phyloP scores from a whole-genome alignment of 1,284 basidiomycete genomes.

The Ceratobasidium papillatum region DNA sequence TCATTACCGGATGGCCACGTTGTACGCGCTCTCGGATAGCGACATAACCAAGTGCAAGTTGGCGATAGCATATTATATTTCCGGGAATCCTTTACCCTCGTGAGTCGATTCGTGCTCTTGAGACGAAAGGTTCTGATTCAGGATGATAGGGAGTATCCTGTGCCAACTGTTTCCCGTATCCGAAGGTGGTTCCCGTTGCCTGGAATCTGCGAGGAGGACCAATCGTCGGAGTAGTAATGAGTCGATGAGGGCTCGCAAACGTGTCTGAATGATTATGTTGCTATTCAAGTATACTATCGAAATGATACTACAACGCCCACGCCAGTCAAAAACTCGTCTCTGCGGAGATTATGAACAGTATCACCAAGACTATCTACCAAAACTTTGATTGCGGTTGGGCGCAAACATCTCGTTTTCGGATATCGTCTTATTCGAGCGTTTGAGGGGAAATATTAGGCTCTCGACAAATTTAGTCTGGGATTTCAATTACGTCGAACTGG shows the following conservation, averaged over 20 bases:
- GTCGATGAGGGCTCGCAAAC: too few species aligned
- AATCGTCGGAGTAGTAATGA: not conserved
- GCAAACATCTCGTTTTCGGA: constrained; percentile 37
- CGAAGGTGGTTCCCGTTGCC: not conserved
- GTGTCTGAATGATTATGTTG: too few species aligned
- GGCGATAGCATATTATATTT: not conserved
- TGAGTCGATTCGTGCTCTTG: not conserved
- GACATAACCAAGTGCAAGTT: not conserved
- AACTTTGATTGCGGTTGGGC: constrained; percentile 25
- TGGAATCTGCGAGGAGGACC: not conserved
- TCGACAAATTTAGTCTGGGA: too few species aligned
- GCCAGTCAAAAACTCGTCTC: not conserved
- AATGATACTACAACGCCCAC: constrained; percentile 10
- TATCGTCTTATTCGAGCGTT: constrained; percentile 14
- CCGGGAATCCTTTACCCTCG: not conserved
- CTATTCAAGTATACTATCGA: too few species aligned
- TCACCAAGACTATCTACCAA: constrained; percentile 35
- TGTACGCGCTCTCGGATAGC: not conserved
- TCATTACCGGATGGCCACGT: not conserved
- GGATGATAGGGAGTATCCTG: not conserved
- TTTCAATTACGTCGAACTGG: too few species aligned
- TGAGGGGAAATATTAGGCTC: constrained; percentile 37
- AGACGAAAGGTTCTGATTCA: not conserved
- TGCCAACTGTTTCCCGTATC: not conserved
- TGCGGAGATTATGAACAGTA: too few species aligned